These are phyloP conservation scores for Ichthyophonus hoferi DNA, from an alignment of 208 protist species.

Conservation along the genomic window DNA sequence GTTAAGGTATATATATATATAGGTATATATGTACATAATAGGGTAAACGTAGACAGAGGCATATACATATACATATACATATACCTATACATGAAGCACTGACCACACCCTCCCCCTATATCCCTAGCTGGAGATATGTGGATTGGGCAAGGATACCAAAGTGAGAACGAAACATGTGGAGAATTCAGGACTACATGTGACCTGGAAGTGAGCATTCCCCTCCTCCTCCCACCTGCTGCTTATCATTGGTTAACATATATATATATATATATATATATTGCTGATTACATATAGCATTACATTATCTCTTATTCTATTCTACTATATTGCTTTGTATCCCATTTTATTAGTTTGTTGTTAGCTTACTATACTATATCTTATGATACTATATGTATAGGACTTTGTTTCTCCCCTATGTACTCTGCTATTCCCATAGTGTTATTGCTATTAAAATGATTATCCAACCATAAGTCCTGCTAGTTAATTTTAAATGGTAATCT, in stretches of 20 bases:
- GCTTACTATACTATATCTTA: background rate
- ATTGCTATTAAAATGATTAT: background rate
- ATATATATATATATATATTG: conserved; percentile 18
- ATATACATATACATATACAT: conserved; percentile 28
- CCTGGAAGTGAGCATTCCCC: background rate
- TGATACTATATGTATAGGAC: background rate
- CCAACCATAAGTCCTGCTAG: background rate
- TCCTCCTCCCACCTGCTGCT: background rate
- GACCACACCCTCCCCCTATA: background rate
- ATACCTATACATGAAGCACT: background rate
- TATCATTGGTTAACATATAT: no score
- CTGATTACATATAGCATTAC: conserved; percentile 6
- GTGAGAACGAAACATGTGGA: background rate
- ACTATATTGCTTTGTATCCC: background rate
- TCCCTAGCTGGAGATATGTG: background rate
- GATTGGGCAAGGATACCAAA: background rate
- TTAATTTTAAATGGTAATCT: background rate
- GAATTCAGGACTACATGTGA: conserved; percentile 25
- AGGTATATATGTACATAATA: conserved; percentile 37
- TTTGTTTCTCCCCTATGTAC: background rate
- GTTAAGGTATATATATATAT: conserved; percentile 5
- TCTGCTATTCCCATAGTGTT: background rate
- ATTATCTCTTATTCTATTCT: background rate
- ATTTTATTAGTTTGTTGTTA: background rate
- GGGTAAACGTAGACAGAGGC: conserved; percentile 30